Percentiles rank a stretch among this genome's conserved stretches.
Evolutionary conservation across 768 basidiomycete species (phyloP).

Genomic region (Boletus barrowsii): DNA sequence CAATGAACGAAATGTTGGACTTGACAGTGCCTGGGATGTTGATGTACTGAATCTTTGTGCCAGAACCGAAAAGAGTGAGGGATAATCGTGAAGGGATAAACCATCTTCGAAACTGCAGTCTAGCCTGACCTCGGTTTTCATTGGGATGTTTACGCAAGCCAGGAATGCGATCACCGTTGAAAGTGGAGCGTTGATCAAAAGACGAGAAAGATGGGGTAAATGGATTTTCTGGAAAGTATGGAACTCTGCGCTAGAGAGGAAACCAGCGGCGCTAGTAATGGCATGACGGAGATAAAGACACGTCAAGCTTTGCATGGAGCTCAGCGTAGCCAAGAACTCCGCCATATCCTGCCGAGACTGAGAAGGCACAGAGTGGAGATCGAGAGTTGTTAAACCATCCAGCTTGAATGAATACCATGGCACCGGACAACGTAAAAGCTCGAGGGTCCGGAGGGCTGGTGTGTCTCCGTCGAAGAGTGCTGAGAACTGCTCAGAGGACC

Average conservation of each 20-base stretch:
- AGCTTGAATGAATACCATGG: neutral
- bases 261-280: constrained; percentile 17
- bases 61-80: neutral
- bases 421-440: neutral
- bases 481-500: no score
- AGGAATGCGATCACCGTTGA: no score
- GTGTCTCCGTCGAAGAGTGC: neutral
- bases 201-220: neutral
- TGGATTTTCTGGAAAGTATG: neutral
- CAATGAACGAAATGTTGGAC: neutral
- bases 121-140: no score
- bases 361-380: constrained; percentile 24
- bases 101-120: no score
- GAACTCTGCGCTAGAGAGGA: no score
- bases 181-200: no score
- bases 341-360: constrained; percentile 23
- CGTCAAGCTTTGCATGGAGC: constrained; percentile 15
- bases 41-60: neutral
- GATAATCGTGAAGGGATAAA: neutral
- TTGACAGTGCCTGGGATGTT: neutral
- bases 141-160: neutral
- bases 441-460: neutral
- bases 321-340: constrained; percentile 26
- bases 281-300: constrained; percentile 33
- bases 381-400: constrained; percentile 34